Percentiles rank a stretch among this genome's conserved stretches.
Conservation (phyloP, 352 stramenopile species). For the Globisporangium canariense region DNA sequence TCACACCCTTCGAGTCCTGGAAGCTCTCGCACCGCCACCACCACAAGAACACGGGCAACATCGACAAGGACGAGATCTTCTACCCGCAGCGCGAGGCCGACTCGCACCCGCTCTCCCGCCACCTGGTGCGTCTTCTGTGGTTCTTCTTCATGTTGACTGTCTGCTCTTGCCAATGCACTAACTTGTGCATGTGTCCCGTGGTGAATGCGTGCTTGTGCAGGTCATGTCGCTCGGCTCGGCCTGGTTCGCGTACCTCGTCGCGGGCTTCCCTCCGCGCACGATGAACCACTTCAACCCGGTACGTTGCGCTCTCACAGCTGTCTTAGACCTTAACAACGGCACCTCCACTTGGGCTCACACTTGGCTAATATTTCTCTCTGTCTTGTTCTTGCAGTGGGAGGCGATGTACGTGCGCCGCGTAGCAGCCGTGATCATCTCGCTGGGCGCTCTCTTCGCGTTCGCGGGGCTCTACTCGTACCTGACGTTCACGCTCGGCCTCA, state of each 20-base stretch:
- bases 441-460: constrained; percentile 43
- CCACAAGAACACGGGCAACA: constrained; percentile 88
- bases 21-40: constrained; percentile 81
- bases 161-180: not conserved
- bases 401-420: constrained; percentile 65
- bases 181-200: constrained; percentile 1
- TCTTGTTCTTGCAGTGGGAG: constrained; percentile 35
- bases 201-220: not conserved
- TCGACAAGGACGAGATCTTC: constrained; percentile 83
- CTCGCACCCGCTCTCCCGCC: constrained; percentile 46
- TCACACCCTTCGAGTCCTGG: constrained; percentile 79
- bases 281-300: constrained; percentile 82
- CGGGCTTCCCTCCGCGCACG: constrained; percentile 71
- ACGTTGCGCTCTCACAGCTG: constrained; percentile 12
- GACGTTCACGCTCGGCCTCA: constrained; percentile 41
- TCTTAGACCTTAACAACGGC: not conserved
- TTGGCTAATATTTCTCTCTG: not conserved
- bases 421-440: constrained; percentile 57
- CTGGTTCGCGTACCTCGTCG: constrained; percentile 72
- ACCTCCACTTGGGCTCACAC: not conserved
- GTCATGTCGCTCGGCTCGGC: constrained; percentile 44
- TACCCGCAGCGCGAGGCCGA: constrained; percentile 67
- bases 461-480: constrained; percentile 35
- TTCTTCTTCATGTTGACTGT: not conserved
- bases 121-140: constrained; percentile 25